Conservation (phyloP, 2,329 filamentous ascomycete species). For the Chaetomiaceae sp. region DNA sequence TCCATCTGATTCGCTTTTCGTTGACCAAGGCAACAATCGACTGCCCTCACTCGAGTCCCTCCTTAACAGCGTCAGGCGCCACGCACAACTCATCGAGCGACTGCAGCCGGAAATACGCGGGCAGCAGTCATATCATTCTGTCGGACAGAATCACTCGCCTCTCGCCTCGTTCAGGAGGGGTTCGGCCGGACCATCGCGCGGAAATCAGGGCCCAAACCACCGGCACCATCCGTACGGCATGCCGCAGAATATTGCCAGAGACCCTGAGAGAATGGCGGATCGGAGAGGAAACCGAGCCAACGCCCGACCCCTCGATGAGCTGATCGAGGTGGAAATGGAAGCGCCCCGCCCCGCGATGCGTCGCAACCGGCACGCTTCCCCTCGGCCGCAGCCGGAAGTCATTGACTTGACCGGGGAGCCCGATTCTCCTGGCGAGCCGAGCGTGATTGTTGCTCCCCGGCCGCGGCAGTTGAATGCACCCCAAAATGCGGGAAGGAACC, state of each 20-base stretch:
- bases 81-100: neutral
- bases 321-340: slow-evolving; percentile 32
- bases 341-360: neutral
- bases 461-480: neutral
- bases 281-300: neutral
- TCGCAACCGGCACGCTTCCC: neutral
- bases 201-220: slow-evolving; percentile 6
- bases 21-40: neutral
- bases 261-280: neutral
- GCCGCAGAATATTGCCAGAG: neutral
- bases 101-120: slow-evolving; percentile 1
- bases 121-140: neutral
- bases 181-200: neutral
- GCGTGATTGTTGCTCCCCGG: neutral
- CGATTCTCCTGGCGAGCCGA: slow-evolving; percentile 37
- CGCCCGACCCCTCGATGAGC: slow-evolving; percentile 27
- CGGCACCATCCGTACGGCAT: slow-evolving; percentile 12
- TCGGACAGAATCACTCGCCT: neutral
- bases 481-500: slow-evolving; percentile 29
- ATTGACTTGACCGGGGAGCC: slow-evolving; percentile 50
- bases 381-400: slow-evolving; percentile 24
- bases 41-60: neutral
- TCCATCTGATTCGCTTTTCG: slow-evolving; percentile 1
- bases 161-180: neutral
- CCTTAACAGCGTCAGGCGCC: neutral